phyloP scores from a whole-genome alignment of 345 rosid genomes.

The Eucalyptus victrix region DNA sequence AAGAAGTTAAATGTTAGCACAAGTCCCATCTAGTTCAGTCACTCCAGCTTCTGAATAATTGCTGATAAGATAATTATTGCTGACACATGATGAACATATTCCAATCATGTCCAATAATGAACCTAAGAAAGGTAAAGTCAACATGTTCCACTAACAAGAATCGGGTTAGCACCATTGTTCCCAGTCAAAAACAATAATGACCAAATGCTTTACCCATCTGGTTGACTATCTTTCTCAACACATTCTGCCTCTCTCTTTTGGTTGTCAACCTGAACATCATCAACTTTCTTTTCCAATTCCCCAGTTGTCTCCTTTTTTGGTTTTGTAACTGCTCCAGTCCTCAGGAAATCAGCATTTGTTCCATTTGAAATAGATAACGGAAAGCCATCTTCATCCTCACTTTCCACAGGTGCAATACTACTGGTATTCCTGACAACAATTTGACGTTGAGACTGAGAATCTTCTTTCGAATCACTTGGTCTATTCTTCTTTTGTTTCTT shows the following conservation, averaged over 20 bases:
- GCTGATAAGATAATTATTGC: neutral
- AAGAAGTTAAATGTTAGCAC: neutral
- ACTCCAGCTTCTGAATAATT: neutral
- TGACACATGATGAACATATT: neutral
- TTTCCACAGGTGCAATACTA: slow-evolving; percentile 34
- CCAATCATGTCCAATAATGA: neutral
- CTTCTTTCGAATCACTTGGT: slow-evolving; percentile 15
- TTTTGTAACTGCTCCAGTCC: slow-evolving; percentile 10
- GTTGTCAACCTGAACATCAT: slow-evolving; percentile 10
- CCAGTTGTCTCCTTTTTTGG: slow-evolving; percentile 4
- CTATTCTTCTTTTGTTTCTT: slow-evolving; percentile 35
- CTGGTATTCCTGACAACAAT: slow-evolving; percentile 22
- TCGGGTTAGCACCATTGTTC: neutral
- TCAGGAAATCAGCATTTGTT: neutral
- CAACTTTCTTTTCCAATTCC: slow-evolving; percentile 1
- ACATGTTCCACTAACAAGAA: neutral
- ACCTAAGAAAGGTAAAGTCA: neutral
- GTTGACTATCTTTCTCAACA: slow-evolving; percentile 36
- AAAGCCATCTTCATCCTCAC: slow-evolving; percentile 95
- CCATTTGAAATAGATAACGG: slow-evolving; percentile 35
- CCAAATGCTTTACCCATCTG: slow-evolving; percentile 36
- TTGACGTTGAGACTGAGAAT: slow-evolving; percentile 8
- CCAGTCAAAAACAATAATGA: neutral
- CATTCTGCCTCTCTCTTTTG: slow-evolving; percentile 59
- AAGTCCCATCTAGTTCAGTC: neutral